These are phyloP conservation scores for Komagataella kurtzmanii DNA, from an alignment of 805 yeast genomes.

Conservation along the genomic window DNA sequence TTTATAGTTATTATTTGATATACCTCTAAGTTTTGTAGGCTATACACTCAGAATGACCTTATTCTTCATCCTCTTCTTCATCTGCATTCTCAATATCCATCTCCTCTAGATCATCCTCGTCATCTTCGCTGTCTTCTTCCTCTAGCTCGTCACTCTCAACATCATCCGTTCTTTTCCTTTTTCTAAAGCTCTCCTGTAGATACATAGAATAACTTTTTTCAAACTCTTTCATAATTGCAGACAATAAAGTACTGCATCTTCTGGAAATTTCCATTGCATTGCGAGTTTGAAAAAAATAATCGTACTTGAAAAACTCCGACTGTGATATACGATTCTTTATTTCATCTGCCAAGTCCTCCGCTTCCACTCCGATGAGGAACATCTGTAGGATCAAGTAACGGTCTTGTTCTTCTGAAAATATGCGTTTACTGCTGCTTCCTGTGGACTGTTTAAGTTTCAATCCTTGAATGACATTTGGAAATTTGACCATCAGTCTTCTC, in stretches of 20 bases:
- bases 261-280: constrained; percentile 67
- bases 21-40: neutral
- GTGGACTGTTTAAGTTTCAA: constrained; percentile 58
- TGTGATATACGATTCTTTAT: constrained; percentile 63
- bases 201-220: constrained; percentile 13
- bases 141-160: neutral
- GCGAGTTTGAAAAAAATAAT: constrained; percentile 76
- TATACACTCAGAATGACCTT: neutral
- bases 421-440: constrained; percentile 46
- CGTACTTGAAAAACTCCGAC: constrained; percentile 72
- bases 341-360: constrained; percentile 64
- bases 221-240: constrained; percentile 61
- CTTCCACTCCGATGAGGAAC: constrained; percentile 69
- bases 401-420: constrained; percentile 84
- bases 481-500: constrained; percentile 35
- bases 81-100: neutral
- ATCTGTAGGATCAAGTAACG: constrained; percentile 72
- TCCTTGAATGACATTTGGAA: constrained; percentile 82
- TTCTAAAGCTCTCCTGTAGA: neutral
- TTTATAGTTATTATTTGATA: neutral
- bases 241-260: constrained; percentile 67
- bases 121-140: neutral
- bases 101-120: neutral
- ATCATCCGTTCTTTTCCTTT: constrained; percentile 1
- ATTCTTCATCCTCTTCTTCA: neutral